These are phyloP conservation scores for Penicillium sp. DNA, from an alignment of 2,329 filamentous ascomycete species.

Conservation along the genomic window DNA sequence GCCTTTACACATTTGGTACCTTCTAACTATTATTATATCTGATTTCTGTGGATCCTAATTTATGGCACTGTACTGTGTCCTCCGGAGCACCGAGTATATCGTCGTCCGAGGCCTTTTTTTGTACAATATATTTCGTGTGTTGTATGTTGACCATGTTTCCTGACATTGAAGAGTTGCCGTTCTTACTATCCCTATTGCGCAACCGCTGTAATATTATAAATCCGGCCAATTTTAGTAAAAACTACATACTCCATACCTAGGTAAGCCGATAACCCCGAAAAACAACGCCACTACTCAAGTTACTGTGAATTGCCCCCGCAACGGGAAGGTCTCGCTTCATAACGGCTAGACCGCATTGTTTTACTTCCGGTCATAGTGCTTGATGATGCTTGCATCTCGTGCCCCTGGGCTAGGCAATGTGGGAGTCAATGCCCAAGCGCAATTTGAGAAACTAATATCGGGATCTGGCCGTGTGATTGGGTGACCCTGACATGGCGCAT, in stretches of 20 bases:
- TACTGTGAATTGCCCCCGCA: constrained; percentile 12
- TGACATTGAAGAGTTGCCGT: not conserved
- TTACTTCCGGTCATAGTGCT: constrained; percentile 15
- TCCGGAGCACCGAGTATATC: constrained; percentile 8
- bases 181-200: not conserved
- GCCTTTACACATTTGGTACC: too few species aligned
- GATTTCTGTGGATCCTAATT: constrained; percentile 7
- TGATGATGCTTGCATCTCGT: constrained; percentile 18
- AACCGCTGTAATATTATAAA: not conserved
- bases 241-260: too few species aligned
- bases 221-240: not conserved
- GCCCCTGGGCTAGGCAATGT: constrained; percentile 10
- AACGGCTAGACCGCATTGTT: constrained; percentile 11
- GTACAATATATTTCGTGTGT: not conserved
- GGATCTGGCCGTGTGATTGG: constrained; percentile 4
- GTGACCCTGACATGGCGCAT: constrained; percentile 3
- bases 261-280: not conserved
- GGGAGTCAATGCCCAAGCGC: constrained; percentile 1
- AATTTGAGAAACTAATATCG: not conserved
- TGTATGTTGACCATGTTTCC: not conserved
- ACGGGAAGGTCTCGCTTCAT: constrained; percentile 15
- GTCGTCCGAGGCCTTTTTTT: not conserved
- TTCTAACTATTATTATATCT: not conserved
- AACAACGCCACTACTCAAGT: not conserved
- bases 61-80: constrained; percentile 6